Percentiles rank a stretch among this genome's conserved stretches.
These are phyloP conservation scores for Halenospora varia DNA, from an alignment of 495 filamentous ascomycete species.

Conservation along the genomic window DNA sequence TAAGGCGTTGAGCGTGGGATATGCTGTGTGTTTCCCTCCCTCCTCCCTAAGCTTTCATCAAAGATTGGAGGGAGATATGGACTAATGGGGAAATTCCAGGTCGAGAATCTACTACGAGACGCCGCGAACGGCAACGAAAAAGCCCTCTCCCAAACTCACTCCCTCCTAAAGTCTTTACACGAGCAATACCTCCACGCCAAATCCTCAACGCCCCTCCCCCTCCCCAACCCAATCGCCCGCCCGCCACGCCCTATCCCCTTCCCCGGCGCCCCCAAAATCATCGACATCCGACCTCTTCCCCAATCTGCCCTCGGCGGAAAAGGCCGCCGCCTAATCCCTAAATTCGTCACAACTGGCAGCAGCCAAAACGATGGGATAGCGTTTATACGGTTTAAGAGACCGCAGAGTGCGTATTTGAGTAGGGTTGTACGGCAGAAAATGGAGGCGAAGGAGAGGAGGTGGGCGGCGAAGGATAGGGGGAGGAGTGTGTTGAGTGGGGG, in stretches of 20 bases:
- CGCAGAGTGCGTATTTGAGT: constrained; percentile 53
- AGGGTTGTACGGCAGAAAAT: constrained; percentile 48
- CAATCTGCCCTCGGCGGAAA: constrained; percentile 16
- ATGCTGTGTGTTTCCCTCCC: constrained; percentile 34
- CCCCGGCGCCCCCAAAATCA: constrained; percentile 18
- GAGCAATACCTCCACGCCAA: too few species aligned
- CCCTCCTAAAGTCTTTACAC: not conserved
- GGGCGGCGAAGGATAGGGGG: not conserved
- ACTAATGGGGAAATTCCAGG: constrained; percentile 2
- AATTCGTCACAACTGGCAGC: constrained; percentile 39
- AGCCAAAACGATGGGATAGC: too few species aligned
- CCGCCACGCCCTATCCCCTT: not conserved
- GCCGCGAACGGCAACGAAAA: constrained; percentile 4
- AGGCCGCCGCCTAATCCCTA: constrained; percentile 49
- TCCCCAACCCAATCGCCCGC: not conserved
- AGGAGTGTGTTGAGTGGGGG: not conserved
- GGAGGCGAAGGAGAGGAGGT: constrained; percentile 30
- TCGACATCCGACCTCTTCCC: constrained; percentile 21
- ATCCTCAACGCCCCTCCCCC: not conserved
- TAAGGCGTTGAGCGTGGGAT: constrained; percentile 49
- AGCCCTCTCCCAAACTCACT: constrained; percentile 14
- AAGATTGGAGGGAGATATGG: not conserved
- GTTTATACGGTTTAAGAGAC: constrained; percentile 62
- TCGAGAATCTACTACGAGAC: constrained; percentile 13
- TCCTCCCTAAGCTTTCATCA: not conserved